Evolutionary conservation across 1,284 basidiomycete species (phyloP), one percentile per base, ranked within the genome.

Genomic region (Malassezia vespertilionis): DNA sequence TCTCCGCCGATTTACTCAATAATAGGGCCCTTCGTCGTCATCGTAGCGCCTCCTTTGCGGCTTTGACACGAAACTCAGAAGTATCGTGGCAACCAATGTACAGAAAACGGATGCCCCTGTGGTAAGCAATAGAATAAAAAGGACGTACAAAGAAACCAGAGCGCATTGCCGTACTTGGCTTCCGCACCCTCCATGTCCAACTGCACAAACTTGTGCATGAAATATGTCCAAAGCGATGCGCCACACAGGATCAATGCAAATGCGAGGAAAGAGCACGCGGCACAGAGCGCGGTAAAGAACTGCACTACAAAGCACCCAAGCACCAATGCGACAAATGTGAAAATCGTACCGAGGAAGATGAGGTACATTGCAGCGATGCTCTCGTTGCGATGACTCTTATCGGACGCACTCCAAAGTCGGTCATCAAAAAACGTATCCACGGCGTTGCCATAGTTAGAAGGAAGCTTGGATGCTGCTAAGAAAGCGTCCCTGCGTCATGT

Each of bases 131-230:
- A 40, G 8, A 60, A 57, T 12, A 34, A 58, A 24, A 55, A 57
- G 5, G 60, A 56, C 15, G 57, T 61, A 63, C 66, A 49, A 5
- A 46, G 56, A 35, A 69, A 50, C 66, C 66, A 69, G 26, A 69
- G 54, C 5, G 63, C 58, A 37, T 68, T 61, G 14, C 62, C 61
- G 44, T 63, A 66, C 27, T 45, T 21, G n/a, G 65, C 38, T 5
- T 34, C 23, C 20, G 62, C 22, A 8, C 57, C 59, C 27, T 52
- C 36, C 40, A 46, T 12, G 18, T 33, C 36, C 12, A 50, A 33
- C 34, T 54, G 30, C 24, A 42, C 45, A 6, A 61, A 50, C 44
- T 58, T 57, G 40, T 45, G 41, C 34, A 63, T 46, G 31, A 68
- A 59, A 20, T 65, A 65, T 5, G 66, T 69, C 40, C 57, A 49